Base-by-base conservation (phyloP, 208 protist genomes). In the Leishmania turanica region DNA sequence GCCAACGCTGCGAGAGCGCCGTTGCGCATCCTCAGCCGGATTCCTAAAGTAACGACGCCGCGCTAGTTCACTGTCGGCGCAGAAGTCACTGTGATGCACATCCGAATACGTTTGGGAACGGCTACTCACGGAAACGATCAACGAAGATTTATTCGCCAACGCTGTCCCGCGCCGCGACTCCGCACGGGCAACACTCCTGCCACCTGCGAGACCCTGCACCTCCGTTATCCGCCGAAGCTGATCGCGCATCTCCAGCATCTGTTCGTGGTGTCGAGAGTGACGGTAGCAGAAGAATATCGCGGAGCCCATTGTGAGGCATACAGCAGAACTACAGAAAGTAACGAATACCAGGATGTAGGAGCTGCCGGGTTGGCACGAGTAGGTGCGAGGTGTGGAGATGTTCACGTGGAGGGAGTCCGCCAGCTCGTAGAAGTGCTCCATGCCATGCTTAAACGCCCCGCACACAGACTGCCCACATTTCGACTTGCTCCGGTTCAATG, bases 401-500 rank as follows among this genome's bases (percentile, higher is more conserved):
- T 53, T 21, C 7, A 77, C 66, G 34, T 68, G 51, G 7, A 73
- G 21, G 3, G 21, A 19, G 13, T 54, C 54, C 51, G 85, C 47
- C 72, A 71, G 77, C 24, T 70, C 9, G 40, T 88, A 82, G 27
- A 95, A 80, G n/a, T 56, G n/a, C 24, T 78, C 31, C 85, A 95
- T 91, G n/a, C 81, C 77, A 34, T 21, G 51, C 11, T 76, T 34
- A 49, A 91, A 88, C 21, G 80, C 71, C 1, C 15, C 31, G 76
- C 91, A 95, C 58, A 88, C 81, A 1, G 84, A 79, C 47, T 68
- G 47, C 15, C 87, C 86, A 77, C 92, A 95, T 72, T 93, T 92
- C 31, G 87, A 80, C 24, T 53, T 75, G 21, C 70, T 73, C 37
- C 24, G 34, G 7, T 76, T 56, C 17, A 93, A 70, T 9, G 77